These are phyloP conservation scores for Dissoconium aciculare DNA, from an alignment of 2,329 filamentous ascomycete species.

Conservation along the genomic window DNA sequence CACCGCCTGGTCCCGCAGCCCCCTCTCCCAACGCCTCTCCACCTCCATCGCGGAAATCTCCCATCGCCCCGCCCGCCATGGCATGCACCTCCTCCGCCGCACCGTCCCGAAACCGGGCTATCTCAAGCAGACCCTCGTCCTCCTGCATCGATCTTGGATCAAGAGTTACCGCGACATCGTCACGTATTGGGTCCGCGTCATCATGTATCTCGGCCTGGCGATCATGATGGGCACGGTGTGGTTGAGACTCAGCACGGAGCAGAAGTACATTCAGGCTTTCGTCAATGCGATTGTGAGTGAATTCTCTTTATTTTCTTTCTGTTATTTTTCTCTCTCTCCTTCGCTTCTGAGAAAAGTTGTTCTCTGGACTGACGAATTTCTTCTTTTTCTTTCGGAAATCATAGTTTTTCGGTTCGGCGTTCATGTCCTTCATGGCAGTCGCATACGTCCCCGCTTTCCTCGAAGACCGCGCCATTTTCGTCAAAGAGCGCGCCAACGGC, in stretches of 20 bases:
- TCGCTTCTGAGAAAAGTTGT: no score
- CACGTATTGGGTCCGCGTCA: slow-evolving; percentile 63
- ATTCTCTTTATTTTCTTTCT: no score
- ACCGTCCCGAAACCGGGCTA: slow-evolving; percentile 1
- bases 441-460: slow-evolving; percentile 75
- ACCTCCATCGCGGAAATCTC: slow-evolving; percentile 2
- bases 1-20: slow-evolving; percentile 32
- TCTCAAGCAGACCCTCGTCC: slow-evolving; percentile 29
- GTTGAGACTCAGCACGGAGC: slow-evolving; percentile 51
- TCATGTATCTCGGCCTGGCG: slow-evolving; percentile 63
- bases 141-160: slow-evolving; percentile 63
- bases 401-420: slow-evolving; percentile 36
- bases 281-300: slow-evolving; percentile 53
- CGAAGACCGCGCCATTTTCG: slow-evolving; percentile 57
- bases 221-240: slow-evolving; percentile 80
- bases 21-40: background rate
- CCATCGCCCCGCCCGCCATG: background rate
- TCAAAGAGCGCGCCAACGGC: slow-evolving; percentile 69
- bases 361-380: background rate
- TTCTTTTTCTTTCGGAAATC: background rate
- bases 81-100: slow-evolving; percentile 17
- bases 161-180: slow-evolving; percentile 71
- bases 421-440: slow-evolving; percentile 43
- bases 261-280: slow-evolving; percentile 60
- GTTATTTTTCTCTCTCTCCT: no score